Evolutionary conservation across 257 asterid genomes (phyloP).

Genomic region (Gentiana macrophylla): DNA sequence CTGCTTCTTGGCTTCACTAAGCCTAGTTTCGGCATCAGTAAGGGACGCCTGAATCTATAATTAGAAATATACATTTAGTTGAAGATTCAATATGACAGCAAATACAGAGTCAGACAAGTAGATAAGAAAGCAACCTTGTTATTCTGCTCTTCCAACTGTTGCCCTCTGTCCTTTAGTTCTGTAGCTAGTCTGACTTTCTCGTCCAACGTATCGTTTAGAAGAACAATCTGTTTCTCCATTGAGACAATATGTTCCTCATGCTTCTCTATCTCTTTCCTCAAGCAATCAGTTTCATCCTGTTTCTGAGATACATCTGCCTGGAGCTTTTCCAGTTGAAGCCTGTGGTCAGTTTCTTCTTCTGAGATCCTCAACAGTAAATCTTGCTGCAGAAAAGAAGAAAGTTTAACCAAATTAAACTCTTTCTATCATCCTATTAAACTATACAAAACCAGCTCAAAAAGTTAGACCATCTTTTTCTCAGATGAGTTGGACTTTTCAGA

Average conservation of each 20-base stretch:
- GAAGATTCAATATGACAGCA: constrained; percentile 12
- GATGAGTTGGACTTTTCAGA: constrained; percentile 57
- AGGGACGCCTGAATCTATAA: constrained; percentile 55
- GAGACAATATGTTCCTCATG: constrained; percentile 36
- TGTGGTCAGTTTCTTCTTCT: constrained; percentile 54
- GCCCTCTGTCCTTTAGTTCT: constrained; percentile 51
- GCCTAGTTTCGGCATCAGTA: constrained; percentile 65
- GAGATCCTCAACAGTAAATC: constrained; percentile 48
- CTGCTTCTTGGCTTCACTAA: constrained; percentile 74
- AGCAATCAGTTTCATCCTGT: constrained; percentile 47
- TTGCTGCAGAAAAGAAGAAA: constrained; percentile 60
- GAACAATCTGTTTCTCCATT: constrained; percentile 49
- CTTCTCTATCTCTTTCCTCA: constrained; percentile 48
- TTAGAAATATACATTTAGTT: constrained; percentile 13
- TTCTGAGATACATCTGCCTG: constrained; percentile 46
- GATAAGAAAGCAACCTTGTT: constrained; percentile 42
- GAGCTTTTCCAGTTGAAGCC: constrained; percentile 43
- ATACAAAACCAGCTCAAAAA: constrained; percentile 20
- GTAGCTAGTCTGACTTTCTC: constrained; percentile 52
- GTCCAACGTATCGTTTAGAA: constrained; percentile 44
- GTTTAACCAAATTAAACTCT: constrained; percentile 9
- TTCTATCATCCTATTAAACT: constrained; percentile 10
- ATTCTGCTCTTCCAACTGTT: constrained; percentile 58
- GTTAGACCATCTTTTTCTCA: constrained; percentile 59
- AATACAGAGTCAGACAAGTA: constrained; percentile 6